Evolutionary conservation across 345 rosid species (phyloP).

Genomic region (Dovyalis caffra): DNA sequence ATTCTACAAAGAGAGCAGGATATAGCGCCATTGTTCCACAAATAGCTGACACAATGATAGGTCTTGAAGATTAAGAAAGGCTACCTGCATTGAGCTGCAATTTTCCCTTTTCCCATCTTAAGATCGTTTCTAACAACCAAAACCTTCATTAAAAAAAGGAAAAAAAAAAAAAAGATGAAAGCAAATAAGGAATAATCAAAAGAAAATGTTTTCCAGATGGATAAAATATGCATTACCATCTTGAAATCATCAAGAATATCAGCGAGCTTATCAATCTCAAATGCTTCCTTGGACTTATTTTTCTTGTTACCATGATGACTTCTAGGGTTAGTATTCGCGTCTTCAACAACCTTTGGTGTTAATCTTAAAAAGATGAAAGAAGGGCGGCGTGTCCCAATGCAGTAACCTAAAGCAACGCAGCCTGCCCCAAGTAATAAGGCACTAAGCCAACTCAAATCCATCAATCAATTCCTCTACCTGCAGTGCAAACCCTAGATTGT

Average conservation of each 20-base stretch:
- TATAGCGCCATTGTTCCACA: not conserved
- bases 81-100: constrained; percentile 98
- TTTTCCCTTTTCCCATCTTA: constrained; percentile 99
- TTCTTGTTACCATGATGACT: constrained; percentile 28
- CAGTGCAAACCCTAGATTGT: not conserved
- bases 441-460: constrained; percentile 82
- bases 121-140: constrained; percentile 96
- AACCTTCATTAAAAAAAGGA: constrained; percentile 45
- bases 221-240: constrained; percentile 50
- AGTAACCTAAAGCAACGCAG: constrained; percentile 80
- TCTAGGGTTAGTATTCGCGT: constrained; percentile 3
- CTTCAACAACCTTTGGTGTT: constrained; percentile 30
- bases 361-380: constrained; percentile 33
- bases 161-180: not conserved
- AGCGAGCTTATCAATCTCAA: constrained; percentile 86
- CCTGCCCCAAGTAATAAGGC: constrained; percentile 79
- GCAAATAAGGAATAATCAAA: not conserved
- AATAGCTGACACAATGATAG: not conserved
- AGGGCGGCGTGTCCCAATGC: constrained; percentile 58
- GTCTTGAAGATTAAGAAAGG: not conserved
- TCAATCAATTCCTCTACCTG: constrained; percentile 18
- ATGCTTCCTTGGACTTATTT: constrained; percentile 43
- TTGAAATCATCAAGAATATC: constrained; percentile 83
- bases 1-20: not conserved
- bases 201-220: not conserved